phyloP scores from a whole-genome alignment of 129 eudicot species.

The carrot (Daucus carota) region DNA sequence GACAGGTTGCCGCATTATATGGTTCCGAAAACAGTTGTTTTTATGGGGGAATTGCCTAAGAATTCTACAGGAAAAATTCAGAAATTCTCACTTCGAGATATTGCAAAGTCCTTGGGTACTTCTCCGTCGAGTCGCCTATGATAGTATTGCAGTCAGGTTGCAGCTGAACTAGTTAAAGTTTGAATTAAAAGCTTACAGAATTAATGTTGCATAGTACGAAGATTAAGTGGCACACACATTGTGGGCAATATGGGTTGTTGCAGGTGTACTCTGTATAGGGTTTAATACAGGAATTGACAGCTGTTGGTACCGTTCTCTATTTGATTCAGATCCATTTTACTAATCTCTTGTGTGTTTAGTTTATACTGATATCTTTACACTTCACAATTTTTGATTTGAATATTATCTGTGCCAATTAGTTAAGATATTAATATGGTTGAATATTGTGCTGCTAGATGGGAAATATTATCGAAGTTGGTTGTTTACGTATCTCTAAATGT shows the following conservation, averaged over 20 bases:
- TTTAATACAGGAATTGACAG: background rate
- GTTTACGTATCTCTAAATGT: too few species aligned
- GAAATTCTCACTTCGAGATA: slow-evolving; percentile 4
- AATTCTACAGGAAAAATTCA: slow-evolving; percentile 6
- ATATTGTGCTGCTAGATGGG: too few species aligned
- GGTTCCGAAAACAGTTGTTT: slow-evolving; percentile 8
- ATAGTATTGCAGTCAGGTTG: background rate
- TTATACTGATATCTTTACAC: too few species aligned
- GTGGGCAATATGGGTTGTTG: background rate
- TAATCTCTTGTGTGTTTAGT: background rate
- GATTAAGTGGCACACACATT: background rate
- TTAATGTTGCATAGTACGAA: background rate
- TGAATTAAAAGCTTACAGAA: background rate
- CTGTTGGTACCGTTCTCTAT: background rate
- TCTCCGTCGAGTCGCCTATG: background rate
- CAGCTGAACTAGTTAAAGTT: background rate
- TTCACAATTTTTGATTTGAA: background rate
- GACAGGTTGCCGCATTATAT: slow-evolving; percentile 6
- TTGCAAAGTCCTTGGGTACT: slow-evolving; percentile 8
- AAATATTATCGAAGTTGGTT: too few species aligned
- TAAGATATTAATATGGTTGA: too few species aligned
- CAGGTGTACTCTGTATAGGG: background rate
- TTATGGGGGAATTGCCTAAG: slow-evolving; percentile 6
- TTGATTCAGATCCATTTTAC: background rate
- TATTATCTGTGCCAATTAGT: too few species aligned